Base-by-base conservation (phyloP, 2,329 filamentous ascomycete species). In the Dothideomycetes sp. region DNA sequence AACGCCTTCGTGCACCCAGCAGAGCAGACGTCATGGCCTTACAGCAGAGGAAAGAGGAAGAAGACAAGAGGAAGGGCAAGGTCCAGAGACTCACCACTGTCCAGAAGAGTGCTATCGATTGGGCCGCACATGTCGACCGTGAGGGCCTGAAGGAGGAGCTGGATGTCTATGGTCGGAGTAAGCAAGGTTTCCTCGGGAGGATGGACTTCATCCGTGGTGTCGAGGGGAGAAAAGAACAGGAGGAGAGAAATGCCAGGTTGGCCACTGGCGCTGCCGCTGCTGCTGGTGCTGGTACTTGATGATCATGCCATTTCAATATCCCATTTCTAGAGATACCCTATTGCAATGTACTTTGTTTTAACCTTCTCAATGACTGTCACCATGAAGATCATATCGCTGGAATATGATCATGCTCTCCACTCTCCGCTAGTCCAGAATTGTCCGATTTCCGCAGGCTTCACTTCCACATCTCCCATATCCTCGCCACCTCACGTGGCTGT, bases 21-120 rank as follows among this genome's bases (percentile, higher is more conserved):
- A 46, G 52, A 18, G 38, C 54, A 32, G 56, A 57, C 35, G 56
- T 55, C 4, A 37, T 57, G 12, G 48, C 52, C 43, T 52, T 50
- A n/a, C 51, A 50, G 45, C 51, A 54, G 44, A 51, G 51, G 50
- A 46, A 38, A 40, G 53, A 45, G 46, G 60, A 42, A 48, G 57
- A 54, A 47, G 49, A 43, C 44, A 59, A 47, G 54, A 53, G 43
- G 49, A 54, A 43, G 45, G 63, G 52, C 49, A 68, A 59, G 60
- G 70, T 50, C 16, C 70, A 72, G 42, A 79, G 78, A 51, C 69
- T 81, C 59, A 80, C 77, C 47, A 78, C 76, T 0, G 73, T 81
- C 36, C 75, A 79, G 57, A 81, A 80, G 57, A 77, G 72, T 19
- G 69, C 75, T 38, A 60, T 79, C 50, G 77, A 81, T 49, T 81